A percentile compares a stretch with the other conserved stretches of the same genome.
These are phyloP conservation scores for Populus euphratica DNA, from an alignment of 345 rosid genomes.

Conservation along the genomic window DNA sequence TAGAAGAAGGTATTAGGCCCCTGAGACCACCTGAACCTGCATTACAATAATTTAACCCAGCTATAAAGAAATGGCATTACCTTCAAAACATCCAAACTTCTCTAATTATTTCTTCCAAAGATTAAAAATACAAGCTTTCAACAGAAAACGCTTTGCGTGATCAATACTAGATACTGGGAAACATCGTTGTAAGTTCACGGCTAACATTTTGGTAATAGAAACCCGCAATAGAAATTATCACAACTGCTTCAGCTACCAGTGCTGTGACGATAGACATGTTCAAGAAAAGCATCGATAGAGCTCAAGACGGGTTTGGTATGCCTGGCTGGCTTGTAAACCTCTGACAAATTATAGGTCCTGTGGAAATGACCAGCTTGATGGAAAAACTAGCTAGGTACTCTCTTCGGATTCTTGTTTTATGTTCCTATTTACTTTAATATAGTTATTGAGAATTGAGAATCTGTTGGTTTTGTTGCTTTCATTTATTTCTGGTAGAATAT, in stretches of 20 bases:
- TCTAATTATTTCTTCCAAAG: not conserved
- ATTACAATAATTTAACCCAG: conserved; percentile 17
- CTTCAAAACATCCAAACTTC: not conserved
- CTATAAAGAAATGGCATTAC: not conserved
- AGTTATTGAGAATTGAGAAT: not conserved
- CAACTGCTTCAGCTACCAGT: not conserved
- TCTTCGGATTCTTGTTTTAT: not conserved
- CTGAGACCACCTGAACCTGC: too few relatives aligned
- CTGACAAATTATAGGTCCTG: too few relatives aligned
- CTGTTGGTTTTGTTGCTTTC: not conserved
- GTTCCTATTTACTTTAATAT: not conserved
- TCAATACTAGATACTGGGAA: not conserved
- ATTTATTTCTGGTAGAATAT: not conserved
- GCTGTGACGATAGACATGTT: not conserved
- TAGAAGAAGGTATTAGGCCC: too few relatives aligned
- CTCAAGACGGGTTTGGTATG: not conserved
- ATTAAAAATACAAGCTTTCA: not conserved
- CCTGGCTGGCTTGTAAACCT: too few relatives aligned
- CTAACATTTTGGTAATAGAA: not conserved
- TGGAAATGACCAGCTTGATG: not conserved
- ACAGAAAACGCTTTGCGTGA: not conserved
- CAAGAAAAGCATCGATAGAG: not conserved
- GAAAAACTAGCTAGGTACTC: not conserved
- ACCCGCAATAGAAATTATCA: not conserved
- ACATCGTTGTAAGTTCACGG: not conserved